Base-by-base conservation (phyloP, 1,284 basidiomycete genomes). In the Marasmius fiardii region DNA sequence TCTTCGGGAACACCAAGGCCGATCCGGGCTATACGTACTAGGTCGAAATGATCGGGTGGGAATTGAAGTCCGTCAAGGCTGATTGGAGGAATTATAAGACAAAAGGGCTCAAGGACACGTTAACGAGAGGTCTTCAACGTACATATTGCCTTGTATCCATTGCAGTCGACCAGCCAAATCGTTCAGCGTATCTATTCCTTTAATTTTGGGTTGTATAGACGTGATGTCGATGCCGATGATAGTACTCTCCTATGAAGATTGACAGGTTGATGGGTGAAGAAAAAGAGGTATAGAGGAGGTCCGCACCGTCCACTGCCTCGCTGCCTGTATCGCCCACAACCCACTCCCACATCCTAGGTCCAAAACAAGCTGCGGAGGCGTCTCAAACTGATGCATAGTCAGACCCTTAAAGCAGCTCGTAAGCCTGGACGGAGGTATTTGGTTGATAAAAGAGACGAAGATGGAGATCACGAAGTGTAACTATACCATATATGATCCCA, bases 321-420 rank as follows among this genome's bases (percentile, higher is more conserved):
- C 86, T 6, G 85, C 85, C 56, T 85, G 80, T 41, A 90, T 74
- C 10, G 78, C 77, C 88, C 88, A 90, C 53, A 83, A 79, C 0
- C 93, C 93, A 55, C 82, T 83, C 3, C 93, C 92, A 65, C 90
- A 93, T 0, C 92, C 93, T 23, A 95, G 72, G 64, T 90, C 88
- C 8, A 92, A 78, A 0, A 88, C 75, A 4, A 73, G 69, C 1
- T 63, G 48, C 0, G 88, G 88, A 16, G 81, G 78, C 0, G 63
- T 64, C 4, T 76, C 69, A 50, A 85, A 82, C 43, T 75, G 70
- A 61, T 83, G 76, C 57, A 85, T 73, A 0, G 86, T 82, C 39
- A 86, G 61, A 16, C 74, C 69, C 37, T 72, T 71, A 58, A 79
- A 77, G 52, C 75, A 76, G 51, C 67, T 75, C 37, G 70, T 71